phyloP scores from a whole-genome alignment of 2,329 filamentous ascomycete species.

The Penicillium sp. region DNA sequence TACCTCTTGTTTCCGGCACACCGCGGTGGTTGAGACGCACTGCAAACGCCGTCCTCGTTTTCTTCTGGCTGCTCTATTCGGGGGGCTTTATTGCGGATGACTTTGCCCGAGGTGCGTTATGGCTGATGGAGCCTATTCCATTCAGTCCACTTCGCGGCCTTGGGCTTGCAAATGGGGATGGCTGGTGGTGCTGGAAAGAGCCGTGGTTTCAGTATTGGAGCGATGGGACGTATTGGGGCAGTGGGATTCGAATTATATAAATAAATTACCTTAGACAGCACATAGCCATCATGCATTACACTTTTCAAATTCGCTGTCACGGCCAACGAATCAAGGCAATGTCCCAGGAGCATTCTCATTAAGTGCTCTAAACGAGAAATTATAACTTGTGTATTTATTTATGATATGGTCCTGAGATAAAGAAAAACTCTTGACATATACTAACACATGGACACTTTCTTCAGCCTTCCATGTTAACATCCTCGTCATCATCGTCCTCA shows the following conservation, averaged over 20 bases:
- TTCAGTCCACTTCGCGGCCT: conserved; percentile 67
- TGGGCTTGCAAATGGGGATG: conserved; percentile 60
- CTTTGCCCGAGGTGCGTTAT: conserved; percentile 69
- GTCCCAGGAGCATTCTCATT: no score
- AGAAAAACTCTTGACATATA: not conserved
- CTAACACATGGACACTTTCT: not conserved
- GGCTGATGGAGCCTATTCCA: conserved; percentile 80
- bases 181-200: conserved; percentile 66
- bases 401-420: not conserved
- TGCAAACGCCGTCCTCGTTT: conserved; percentile 62
- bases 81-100: conserved; percentile 70
- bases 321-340: no score
- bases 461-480: conserved; percentile 27
- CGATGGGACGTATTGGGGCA: conserved; percentile 64
- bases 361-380: not conserved
- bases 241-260: conserved; percentile 44
- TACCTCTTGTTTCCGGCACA: conserved; percentile 30
- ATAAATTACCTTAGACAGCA: conserved; percentile 12
- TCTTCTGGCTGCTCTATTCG: conserved; percentile 68
- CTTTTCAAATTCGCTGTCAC: not conserved
- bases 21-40: conserved; percentile 50
- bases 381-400: not conserved
- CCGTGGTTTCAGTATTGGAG: conserved; percentile 57
- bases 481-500: conserved; percentile 39
- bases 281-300: not conserved